Conservation (phyloP, 2,329 filamentous ascomycete genomes). For the Pseudopithomyces maydicus region DNA sequence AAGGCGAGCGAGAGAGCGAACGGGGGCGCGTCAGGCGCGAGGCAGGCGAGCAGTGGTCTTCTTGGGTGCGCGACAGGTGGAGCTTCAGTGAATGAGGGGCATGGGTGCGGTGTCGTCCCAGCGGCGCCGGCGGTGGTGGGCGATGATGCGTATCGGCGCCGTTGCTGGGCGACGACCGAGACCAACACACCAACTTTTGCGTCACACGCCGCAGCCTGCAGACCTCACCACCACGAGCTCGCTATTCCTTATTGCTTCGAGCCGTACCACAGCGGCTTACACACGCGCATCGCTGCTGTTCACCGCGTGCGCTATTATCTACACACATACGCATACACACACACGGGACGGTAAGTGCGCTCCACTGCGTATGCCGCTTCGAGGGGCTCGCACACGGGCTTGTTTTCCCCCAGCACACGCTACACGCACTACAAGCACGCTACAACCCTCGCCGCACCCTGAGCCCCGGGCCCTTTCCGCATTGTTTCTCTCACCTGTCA, state of each 20-base stretch:
- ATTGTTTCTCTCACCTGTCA: background rate
- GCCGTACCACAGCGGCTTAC: background rate
- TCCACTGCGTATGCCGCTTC: background rate
- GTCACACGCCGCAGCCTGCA: slow-evolving; percentile 1
- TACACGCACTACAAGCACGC: background rate
- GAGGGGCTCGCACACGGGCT: background rate
- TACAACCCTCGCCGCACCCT: background rate
- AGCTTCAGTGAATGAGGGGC: background rate
- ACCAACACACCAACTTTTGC: slow-evolving; percentile 13
- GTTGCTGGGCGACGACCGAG: slow-evolving; percentile 10
- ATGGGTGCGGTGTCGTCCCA: background rate
- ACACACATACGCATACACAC: too few relatives aligned
- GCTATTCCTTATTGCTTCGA: background rate
- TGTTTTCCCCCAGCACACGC: background rate
- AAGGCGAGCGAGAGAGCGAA: background rate
- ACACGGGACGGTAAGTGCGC: background rate
- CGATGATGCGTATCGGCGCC: slow-evolving; percentile 7
- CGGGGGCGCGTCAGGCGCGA: background rate
- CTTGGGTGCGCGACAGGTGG: slow-evolving; percentile 1
- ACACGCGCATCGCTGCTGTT: background rate
- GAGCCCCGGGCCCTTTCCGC: background rate
- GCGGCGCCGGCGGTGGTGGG: background rate
- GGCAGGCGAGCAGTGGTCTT: background rate
- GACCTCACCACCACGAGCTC: slow-evolving; percentile 9
- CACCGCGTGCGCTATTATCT: background rate